Conservation (phyloP, 1,284 basidiomycete genomes). For the Ustilago bromivora region DNA sequence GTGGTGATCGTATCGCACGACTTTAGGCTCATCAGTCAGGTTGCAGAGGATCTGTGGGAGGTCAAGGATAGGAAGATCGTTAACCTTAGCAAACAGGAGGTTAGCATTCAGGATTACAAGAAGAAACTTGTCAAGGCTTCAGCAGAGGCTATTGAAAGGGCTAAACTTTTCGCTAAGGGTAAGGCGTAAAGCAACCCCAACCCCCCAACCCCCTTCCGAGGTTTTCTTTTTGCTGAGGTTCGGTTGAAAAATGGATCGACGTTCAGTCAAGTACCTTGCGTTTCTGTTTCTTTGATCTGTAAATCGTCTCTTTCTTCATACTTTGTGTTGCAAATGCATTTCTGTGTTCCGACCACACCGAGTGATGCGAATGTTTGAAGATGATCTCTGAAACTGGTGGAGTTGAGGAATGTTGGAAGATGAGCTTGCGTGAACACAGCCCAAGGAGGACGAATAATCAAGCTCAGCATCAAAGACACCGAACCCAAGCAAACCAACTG, state of each 20-base stretch:
- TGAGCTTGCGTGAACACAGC: too few species aligned
- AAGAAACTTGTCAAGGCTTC: conserved; percentile 65
- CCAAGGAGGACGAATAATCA: too few species aligned
- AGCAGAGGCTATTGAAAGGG: conserved; percentile 65
- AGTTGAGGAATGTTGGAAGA: too few species aligned
- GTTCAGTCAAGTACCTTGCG: background rate
- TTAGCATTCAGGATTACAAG: conserved; percentile 68
- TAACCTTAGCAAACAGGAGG: conserved; percentile 87
- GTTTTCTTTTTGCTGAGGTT: too few species aligned
- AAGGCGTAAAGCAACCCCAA: conserved; percentile 24
- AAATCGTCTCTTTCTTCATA: conserved; percentile 8
- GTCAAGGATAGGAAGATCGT: conserved; percentile 93
- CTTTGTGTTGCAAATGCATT: conserved; percentile 12
- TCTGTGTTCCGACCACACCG: background rate
- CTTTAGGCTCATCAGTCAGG: conserved; percentile 65
- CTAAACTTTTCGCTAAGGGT: conserved; percentile 65
- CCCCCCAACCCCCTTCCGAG: too few species aligned
- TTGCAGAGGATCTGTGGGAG: conserved; percentile 93
- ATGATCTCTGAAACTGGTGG: too few species aligned
- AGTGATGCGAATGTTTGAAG: background rate
- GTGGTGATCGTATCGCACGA: conserved; percentile 75
- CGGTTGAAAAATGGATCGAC: too few species aligned
- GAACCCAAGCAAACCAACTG: too few species aligned
- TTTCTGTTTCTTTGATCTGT: conserved; percentile 13
- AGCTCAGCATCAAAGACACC: too few species aligned